Conservation (phyloP, 768 basidiomycete species). For the Mycena rebaudengoi region DNA sequence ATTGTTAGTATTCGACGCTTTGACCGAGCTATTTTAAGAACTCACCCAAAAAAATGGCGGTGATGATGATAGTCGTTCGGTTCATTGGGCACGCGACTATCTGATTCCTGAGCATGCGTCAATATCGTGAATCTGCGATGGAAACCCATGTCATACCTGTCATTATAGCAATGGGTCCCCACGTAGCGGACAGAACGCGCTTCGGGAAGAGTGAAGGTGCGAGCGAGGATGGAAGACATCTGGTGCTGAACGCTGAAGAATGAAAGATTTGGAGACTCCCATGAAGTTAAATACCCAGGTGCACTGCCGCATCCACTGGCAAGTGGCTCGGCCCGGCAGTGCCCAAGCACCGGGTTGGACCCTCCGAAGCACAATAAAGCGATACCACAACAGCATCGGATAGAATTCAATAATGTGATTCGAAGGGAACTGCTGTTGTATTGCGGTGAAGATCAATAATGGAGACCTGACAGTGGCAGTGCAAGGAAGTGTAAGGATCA, state of each 20-base stretch:
- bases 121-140: not conserved
- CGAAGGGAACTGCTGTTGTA: too few species aligned
- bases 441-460: too few species aligned
- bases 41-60: slow-evolving; percentile 4
- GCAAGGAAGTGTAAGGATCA: too few species aligned
- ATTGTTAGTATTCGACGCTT: not conserved
- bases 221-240: not conserved
- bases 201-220: not conserved
- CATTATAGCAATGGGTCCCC: slow-evolving; percentile 19
- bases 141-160: not conserved
- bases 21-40: not conserved
- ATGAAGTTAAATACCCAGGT: not conserved
- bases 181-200: slow-evolving; percentile 8
- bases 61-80: slow-evolving; percentile 1
- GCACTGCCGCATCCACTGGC: too few species aligned
- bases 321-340: too few species aligned
- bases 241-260: too few species aligned
- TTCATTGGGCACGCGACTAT: slow-evolving; percentile 15
- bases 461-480: too few species aligned
- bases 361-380: too few species aligned
- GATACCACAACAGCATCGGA: too few species aligned
- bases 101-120: not conserved
- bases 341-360: too few species aligned
- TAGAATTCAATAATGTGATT: too few species aligned
- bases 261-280: not conserved